Evolutionary conservation across 225 moss, liverwort and hornwort species (phyloP).

Genomic region (Lunularia cruciata): DNA sequence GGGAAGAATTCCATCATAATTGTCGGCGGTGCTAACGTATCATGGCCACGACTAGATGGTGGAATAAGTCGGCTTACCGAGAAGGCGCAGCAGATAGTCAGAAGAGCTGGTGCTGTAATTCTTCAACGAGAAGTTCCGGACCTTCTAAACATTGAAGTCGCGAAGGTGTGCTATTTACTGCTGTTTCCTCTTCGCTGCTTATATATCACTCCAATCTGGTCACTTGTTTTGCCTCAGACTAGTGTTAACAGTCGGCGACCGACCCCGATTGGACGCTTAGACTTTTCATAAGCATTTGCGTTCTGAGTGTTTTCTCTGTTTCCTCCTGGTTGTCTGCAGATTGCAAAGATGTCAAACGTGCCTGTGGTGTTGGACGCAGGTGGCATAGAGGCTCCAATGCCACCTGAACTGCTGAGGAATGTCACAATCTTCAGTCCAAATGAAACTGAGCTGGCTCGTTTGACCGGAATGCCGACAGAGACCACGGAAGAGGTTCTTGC

Average conservation of each 20-base stretch:
- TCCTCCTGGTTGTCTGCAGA: constrained; percentile 38
- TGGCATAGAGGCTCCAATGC: constrained; percentile 57
- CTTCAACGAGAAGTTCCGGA: constrained; percentile 75
- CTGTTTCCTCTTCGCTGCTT: background rate
- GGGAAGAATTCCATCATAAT: constrained; percentile 72
- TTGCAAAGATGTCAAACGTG: constrained; percentile 71
- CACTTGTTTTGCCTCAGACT: background rate
- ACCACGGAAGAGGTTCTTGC: constrained; percentile 53
- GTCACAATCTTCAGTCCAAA: constrained; percentile 64
- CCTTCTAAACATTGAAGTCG: constrained; percentile 66
- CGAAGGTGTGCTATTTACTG: constrained; percentile 48
- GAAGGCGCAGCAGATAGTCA: constrained; percentile 68
- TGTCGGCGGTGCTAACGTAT: constrained; percentile 71
- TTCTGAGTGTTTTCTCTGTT: too few species aligned
- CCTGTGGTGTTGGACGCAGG: constrained; percentile 71
- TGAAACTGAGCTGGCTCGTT: constrained; percentile 59
- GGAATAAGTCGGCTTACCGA: constrained; percentile 67
- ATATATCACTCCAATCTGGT: background rate
- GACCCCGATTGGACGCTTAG: too few species aligned
- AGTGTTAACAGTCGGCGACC: too few species aligned
- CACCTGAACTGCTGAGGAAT: constrained; percentile 71
- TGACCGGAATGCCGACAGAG: constrained; percentile 62
- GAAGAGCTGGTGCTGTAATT: constrained; percentile 66
- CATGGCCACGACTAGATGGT: constrained; percentile 74
- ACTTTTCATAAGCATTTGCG: too few species aligned